Evolutionary conservation across 345 rosid genomes (phyloP).

Genomic region (Camelina laxa): DNA sequence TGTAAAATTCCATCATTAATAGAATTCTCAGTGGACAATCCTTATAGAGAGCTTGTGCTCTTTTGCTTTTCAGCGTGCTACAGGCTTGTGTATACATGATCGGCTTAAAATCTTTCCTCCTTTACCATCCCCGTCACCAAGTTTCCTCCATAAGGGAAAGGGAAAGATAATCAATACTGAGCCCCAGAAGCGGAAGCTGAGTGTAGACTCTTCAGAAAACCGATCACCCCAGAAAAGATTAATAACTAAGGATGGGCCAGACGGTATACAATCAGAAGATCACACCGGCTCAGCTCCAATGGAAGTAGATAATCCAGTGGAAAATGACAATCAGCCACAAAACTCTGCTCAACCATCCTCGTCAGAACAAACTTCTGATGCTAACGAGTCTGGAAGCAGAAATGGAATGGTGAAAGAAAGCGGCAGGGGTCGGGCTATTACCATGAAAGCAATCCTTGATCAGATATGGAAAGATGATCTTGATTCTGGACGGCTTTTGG

Average conservation of each 20-base stretch:
- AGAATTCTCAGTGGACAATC: constrained; percentile 9
- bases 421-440: constrained; percentile 39
- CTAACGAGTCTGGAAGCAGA: constrained; percentile 38
- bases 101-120: constrained; percentile 76
- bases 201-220: constrained; percentile 52
- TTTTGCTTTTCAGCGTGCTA: constrained; percentile 63
- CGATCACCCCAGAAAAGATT: constrained; percentile 58
- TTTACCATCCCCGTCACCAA: constrained; percentile 59
- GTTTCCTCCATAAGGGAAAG: constrained; percentile 51
- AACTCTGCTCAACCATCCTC: constrained; percentile 53
- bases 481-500: constrained; percentile 66
- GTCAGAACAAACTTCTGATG: constrained; percentile 45
- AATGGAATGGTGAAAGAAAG: constrained; percentile 41
- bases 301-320: constrained; percentile 48
- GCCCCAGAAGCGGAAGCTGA: constrained; percentile 60
- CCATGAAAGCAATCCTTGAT: constrained; percentile 55
- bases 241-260: constrained; percentile 56
- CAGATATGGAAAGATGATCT: constrained; percentile 88
- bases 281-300: constrained; percentile 47
- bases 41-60: constrained; percentile 3
- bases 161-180: constrained; percentile 47
- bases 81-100: constrained; percentile 70
- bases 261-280: constrained; percentile 32
- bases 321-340: constrained; percentile 40
- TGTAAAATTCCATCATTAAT: background rate